Evolutionary conservation across 371 early-diverging fungal species (phyloP).

Genomic region (Mortierella sp.): DNA sequence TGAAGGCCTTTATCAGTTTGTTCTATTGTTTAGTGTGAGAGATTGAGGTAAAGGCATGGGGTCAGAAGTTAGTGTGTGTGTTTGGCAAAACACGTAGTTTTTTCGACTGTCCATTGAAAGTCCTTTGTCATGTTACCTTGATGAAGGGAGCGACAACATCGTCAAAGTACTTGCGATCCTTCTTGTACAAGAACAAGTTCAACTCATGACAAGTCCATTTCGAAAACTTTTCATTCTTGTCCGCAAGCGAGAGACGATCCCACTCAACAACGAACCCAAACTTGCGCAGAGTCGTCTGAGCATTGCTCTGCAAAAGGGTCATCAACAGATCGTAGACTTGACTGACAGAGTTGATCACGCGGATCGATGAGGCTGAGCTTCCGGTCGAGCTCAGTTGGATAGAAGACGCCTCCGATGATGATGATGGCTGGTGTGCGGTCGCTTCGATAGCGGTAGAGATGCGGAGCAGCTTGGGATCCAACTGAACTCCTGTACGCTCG

Average conservation of each 20-base stretch:
- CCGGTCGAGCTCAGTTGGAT: constrained; percentile 35
- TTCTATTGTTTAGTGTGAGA: constrained; percentile 38
- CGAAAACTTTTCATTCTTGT: constrained; percentile 62
- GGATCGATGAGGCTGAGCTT: constrained; percentile 38
- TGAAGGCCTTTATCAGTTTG: constrained; percentile 65
- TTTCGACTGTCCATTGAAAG: background rate
- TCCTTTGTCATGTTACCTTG: constrained; percentile 54
- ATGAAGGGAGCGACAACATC: constrained; percentile 59
- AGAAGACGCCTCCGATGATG: background rate
- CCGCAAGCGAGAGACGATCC: constrained; percentile 28
- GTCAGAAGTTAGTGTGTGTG: background rate
- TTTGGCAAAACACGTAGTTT: background rate
- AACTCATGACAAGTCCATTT: constrained; percentile 66
- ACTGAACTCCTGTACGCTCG: constrained; percentile 32
- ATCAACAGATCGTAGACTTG: constrained; percentile 49
- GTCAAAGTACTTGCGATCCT: constrained; percentile 64
- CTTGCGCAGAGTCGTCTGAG: constrained; percentile 29
- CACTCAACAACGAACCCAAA: constrained; percentile 53
- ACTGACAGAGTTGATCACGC: constrained; percentile 45
- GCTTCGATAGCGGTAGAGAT: background rate
- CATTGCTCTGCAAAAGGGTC: constrained; percentile 23
- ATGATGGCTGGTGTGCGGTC: background rate
- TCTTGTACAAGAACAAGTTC: constrained; percentile 69
- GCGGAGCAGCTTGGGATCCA: constrained; percentile 28
- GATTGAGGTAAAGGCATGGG: background rate